phyloP scores from a whole-genome alignment of 2,329 filamentous ascomycete species.

The Neofusicoccum sp. region DNA sequence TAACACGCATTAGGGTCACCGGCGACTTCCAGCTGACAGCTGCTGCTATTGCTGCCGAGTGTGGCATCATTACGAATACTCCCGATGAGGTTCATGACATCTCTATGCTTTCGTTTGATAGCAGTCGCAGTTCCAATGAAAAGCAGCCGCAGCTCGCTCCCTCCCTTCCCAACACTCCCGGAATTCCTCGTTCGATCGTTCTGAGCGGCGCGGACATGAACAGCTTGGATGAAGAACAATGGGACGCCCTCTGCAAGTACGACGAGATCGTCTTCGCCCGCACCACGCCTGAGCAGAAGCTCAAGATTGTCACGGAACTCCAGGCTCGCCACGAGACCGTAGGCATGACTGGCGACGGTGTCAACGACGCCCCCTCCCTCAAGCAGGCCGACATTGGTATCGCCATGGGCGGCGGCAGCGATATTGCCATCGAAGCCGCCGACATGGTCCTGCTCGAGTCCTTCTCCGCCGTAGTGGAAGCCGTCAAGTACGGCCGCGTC shows the following conservation, averaged over 20 bases:
- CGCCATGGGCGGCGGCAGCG: conserved; percentile 57
- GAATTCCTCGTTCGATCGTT: conserved; percentile 40
- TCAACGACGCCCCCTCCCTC: conserved; percentile 54
- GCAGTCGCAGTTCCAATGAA: neutral
- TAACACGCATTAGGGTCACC: conserved; percentile 52
- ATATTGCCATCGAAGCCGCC: conserved; percentile 61
- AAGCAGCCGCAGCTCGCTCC: neutral
- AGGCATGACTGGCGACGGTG: conserved; percentile 50
- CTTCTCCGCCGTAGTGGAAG: conserved; percentile 70
- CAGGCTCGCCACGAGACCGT: conserved; percentile 60
- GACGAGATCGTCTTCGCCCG: conserved; percentile 73
- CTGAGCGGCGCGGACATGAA: conserved; percentile 54
- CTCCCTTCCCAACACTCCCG: conserved; percentile 48
- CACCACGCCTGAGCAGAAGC: conserved; percentile 76
- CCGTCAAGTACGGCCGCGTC: conserved; percentile 68
- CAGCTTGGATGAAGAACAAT: conserved; percentile 64
- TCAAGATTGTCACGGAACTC: conserved; percentile 75
- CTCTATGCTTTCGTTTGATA: conserved; percentile 44
- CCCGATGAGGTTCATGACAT: conserved; percentile 53
- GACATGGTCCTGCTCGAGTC: conserved; percentile 66
- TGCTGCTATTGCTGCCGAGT: conserved; percentile 68
- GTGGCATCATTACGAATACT: conserved; percentile 64
- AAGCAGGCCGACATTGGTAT: conserved; percentile 61
- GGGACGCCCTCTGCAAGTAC: conserved; percentile 64
- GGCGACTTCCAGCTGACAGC: conserved; percentile 76